Conservation (phyloP, 169 alveolate genomes). For the Eimeria falciformis region DNA sequence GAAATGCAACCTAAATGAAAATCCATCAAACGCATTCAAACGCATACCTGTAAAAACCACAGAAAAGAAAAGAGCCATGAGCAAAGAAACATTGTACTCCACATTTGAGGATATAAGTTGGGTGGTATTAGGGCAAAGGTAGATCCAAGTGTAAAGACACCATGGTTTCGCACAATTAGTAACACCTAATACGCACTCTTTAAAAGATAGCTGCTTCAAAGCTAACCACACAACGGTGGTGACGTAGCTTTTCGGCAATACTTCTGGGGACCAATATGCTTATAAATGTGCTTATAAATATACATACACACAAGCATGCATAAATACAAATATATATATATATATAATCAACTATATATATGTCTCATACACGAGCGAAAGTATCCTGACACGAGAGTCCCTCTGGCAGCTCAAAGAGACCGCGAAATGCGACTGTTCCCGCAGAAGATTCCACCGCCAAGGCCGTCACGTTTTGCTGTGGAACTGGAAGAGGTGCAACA, state of each 20-base stretch:
- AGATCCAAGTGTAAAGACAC: too few relatives aligned
- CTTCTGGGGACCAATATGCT: not conserved
- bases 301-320: not conserved
- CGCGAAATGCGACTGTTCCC: constrained; percentile 57
- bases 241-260: too few relatives aligned
- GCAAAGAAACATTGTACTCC: not conserved
- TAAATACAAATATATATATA: not conserved
- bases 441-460: constrained; percentile 54
- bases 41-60: not conserved
- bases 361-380: constrained; percentile 14
- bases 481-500: not conserved
- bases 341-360: not conserved
- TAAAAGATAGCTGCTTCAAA: too few relatives aligned
- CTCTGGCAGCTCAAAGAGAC: constrained; percentile 29
- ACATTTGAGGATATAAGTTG: not conserved
- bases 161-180: not conserved
- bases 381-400: constrained; percentile 47
- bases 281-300: not conserved
- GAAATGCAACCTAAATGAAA: too few relatives aligned
- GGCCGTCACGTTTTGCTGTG: constrained; percentile 30
- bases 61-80: not conserved
- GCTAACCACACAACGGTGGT: too few relatives aligned
- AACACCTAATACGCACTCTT: not conserved
- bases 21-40: not conserved
- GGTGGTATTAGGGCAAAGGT: too few relatives aligned